Evolutionary conservation across 345 rosid species (phyloP), one percentile per base, ranked within the genome.

Genomic region (Populus simonii): DNA sequence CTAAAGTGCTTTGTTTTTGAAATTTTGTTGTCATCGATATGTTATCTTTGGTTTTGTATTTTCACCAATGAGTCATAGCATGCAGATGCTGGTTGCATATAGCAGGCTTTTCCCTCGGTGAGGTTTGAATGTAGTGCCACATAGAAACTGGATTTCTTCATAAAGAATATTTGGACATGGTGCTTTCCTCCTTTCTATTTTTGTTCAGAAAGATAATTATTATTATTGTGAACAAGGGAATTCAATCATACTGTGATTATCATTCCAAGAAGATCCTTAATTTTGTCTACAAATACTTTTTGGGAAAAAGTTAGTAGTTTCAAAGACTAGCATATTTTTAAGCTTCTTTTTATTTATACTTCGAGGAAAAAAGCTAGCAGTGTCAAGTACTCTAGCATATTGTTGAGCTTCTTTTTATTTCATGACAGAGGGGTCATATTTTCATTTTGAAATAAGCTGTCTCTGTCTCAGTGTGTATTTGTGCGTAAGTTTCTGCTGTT

Each of bases 81-180:
- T 16, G n/a, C 23, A 27, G 25, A 31, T 71, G 41, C 36, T 43
- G 38, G 36, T n/a, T 39, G 72, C 12, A 7, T 25, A 22, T 55
- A 38, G 8, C 61, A 13, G 39, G 22, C 13, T 68, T 76, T 79
- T 31, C 16, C 25, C 25, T 35, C n/a, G 31, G 31, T 71, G 39
- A 74, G 45, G 71, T 63, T 68, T 69, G n/a, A 38, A 67, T 68
- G 66, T 74, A 51, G 27, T 36, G 53, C 29, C 67, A 18, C 17
- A 4, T 16, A 62, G 63, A 2, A 25, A 25, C 59, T 59, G 4
- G 41, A 22, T 61, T 29, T 47, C 45, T 53, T 23, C 7, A 7
- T 61, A 38, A 25, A 27, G 43, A 73, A 38, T 57, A 35, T 12
- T 11, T 38, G 8, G 18, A 17, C 17, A 17, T 6, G 1, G 27